Conservation (phyloP, 2,329 filamentous ascomycete species). For the Curvularia hawaiiensis region DNA sequence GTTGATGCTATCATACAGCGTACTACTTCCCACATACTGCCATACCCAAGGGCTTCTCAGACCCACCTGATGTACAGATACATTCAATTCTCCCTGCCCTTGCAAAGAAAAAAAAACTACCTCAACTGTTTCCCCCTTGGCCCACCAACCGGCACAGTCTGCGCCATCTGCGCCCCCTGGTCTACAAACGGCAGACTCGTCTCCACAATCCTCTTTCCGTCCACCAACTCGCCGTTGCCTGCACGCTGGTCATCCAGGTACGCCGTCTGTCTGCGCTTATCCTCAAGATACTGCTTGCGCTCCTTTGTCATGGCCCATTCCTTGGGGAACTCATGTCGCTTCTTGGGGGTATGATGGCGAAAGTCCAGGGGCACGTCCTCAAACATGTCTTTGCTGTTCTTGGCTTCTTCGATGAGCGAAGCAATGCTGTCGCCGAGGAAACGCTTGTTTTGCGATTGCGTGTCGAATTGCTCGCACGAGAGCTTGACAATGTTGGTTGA, state of each 20-base stretch:
- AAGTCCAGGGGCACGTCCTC: constrained; percentile 89
- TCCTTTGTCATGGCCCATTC: constrained; percentile 80
- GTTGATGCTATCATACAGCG: not conserved
- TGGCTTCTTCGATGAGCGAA: constrained; percentile 72
- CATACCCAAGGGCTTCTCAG: not conserved
- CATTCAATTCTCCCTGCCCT: too few relatives aligned
- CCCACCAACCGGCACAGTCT: constrained; percentile 28
- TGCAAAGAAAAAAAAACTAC: not conserved
- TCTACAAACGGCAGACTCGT: constrained; percentile 34
- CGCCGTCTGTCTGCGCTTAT: constrained; percentile 59
- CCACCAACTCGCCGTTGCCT: constrained; percentile 62
- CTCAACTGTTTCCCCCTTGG: constrained; percentile 18
- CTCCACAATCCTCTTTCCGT: constrained; percentile 52
- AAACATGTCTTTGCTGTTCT: constrained; percentile 79
- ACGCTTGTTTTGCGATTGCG: constrained; percentile 96
- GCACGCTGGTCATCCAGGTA: constrained; percentile 61
- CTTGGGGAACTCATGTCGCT: constrained; percentile 73
- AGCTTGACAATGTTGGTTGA: constrained; percentile 82
- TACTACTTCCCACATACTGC: not conserved
- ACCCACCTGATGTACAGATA: too few relatives aligned
- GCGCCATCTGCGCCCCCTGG: constrained; percentile 13
- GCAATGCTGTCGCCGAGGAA: constrained; percentile 82
- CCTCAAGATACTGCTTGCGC: constrained; percentile 69
- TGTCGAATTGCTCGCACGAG: constrained; percentile 85
- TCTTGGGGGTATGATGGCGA: constrained; percentile 77